These are phyloP conservation scores for Xylaria curta DNA, from an alignment of 495 filamentous ascomycete species.

Conservation along the genomic window DNA sequence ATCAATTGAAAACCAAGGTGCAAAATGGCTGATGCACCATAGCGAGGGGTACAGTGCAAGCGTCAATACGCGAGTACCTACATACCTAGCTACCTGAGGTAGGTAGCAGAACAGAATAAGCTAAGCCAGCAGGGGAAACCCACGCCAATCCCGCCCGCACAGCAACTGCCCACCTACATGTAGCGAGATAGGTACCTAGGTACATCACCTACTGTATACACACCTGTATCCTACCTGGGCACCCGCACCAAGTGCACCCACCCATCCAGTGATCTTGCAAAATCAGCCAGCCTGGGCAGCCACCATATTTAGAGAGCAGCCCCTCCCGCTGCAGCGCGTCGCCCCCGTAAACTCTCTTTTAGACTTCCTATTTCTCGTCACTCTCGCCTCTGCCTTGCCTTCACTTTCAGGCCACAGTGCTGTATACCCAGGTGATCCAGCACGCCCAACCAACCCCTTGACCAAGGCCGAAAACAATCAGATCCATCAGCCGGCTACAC, in stretches of 20 bases:
- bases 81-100: background rate
- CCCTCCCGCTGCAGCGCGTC: constrained; percentile 37
- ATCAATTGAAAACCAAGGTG: constrained; percentile 8
- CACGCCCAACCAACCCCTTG: constrained; percentile 1
- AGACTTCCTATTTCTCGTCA: constrained; percentile 34
- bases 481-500: constrained; percentile 11
- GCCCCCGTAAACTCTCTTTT: constrained; percentile 41
- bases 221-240: constrained; percentile 27
- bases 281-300: constrained; percentile 41
- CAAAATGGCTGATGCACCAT: background rate
- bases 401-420: constrained; percentile 15
- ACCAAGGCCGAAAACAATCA: constrained; percentile 11
- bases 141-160: constrained; percentile 4
- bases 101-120: constrained; percentile 5
- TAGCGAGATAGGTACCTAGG: constrained; percentile 3
- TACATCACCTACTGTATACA: constrained; percentile 16
- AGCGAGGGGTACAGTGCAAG: constrained; percentile 4
- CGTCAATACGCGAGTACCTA: background rate
- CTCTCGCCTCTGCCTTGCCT: constrained; percentile 28
- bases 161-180: constrained; percentile 13
- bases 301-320: constrained; percentile 42
- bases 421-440: constrained; percentile 19
- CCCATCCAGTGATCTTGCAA: constrained; percentile 37
- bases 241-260: constrained; percentile 22
- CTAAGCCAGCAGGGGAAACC: constrained; percentile 21